Evolutionary conservation across 1,284 basidiomycete species (phyloP), one percentile per base, ranked within the genome.

Genomic region (Sporisorium sorghi): DNA sequence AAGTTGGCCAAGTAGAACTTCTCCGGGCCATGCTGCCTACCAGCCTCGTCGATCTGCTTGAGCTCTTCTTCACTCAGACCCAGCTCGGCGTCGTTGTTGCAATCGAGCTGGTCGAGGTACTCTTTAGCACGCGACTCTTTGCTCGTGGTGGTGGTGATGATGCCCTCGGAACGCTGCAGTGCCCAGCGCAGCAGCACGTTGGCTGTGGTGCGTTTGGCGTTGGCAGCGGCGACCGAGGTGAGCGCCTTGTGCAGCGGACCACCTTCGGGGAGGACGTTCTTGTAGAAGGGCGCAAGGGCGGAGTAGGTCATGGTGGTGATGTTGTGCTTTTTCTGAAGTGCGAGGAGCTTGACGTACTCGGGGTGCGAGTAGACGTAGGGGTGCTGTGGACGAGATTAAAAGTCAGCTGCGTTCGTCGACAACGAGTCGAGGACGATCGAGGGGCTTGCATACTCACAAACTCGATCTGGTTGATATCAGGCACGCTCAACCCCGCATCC

Each of bases 381-480:
- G 28, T 77, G 73, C 65, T 70, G 51, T 2, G 2, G 23, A 21
- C 21, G 21, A 33, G 24, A 40, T 8, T 52, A 10, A n/a, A 40
- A 19, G n/a, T 40, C 37, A 40, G n/a, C 15, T 40, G n/a, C 3
- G 10, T 40, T 40, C 37, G 9, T 19, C 5, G 14, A 15, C 37
- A 40, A 10, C n/a, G n/a, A n/a, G n/a, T n/a, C n/a, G 37, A 19
- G 17, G 46, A 12, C 10, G 28, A 7, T 14, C 14, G 24, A 44
- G 15, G 15, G 17, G 39, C 7, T 6, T 37, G 12, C 28, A n/a
- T 3, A 66, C 71, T 70, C 55, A 69, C 70, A 40, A 73, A 76
- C 44, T 79, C 77, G 46, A 79, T 78, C 63, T 79, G 76, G 58
- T 79, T 79, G 50, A 79, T 77, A 30, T 79, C 75, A n/a, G 73